phyloP scores from a whole-genome alignment of 2,329 filamentous ascomycete genomes.

The Colletotrichum godetiae region DNA sequence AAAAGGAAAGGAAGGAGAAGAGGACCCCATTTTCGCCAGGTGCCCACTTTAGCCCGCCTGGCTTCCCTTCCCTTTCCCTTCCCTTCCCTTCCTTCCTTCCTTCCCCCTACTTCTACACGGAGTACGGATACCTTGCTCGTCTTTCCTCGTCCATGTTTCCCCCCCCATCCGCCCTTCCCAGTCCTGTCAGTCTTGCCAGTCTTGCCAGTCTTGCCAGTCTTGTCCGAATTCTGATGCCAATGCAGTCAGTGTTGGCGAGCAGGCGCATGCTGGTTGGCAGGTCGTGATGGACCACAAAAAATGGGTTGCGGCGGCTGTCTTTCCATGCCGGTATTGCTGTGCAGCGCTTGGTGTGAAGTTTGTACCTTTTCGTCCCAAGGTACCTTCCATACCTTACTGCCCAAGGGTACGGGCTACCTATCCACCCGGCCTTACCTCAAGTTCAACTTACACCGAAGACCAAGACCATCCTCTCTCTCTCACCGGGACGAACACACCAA shows the following conservation, averaged over 20 bases:
- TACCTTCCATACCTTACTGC: constrained; percentile 8
- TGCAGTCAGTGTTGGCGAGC: not conserved
- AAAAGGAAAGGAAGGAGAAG: not conserved
- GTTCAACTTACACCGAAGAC: not conserved
- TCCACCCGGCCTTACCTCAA: not conserved
- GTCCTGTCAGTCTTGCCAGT: not conserved
- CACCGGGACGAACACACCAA: not conserved
- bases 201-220: not conserved
- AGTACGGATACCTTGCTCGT: not conserved
- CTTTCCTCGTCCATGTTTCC: not conserved
- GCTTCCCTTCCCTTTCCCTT: constrained; percentile 1
- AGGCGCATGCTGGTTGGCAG: not conserved
- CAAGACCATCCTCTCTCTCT: not conserved
- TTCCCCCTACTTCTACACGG: not conserved
- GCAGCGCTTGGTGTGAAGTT: not conserved
- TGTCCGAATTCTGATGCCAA: not conserved
- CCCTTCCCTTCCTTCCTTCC: not conserved
- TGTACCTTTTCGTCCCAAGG: not conserved
- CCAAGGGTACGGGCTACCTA: not conserved
- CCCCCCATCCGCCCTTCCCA: no score
- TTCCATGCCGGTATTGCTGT: not conserved
- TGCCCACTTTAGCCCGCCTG: constrained; percentile 27
- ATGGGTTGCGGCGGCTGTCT: not conserved
- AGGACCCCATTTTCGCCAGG: constrained; percentile 18
- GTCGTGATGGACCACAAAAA: not conserved